Evolutionary conservation across 345 rosid genomes (phyloP).

Genomic region (Lepidium didymum): DNA sequence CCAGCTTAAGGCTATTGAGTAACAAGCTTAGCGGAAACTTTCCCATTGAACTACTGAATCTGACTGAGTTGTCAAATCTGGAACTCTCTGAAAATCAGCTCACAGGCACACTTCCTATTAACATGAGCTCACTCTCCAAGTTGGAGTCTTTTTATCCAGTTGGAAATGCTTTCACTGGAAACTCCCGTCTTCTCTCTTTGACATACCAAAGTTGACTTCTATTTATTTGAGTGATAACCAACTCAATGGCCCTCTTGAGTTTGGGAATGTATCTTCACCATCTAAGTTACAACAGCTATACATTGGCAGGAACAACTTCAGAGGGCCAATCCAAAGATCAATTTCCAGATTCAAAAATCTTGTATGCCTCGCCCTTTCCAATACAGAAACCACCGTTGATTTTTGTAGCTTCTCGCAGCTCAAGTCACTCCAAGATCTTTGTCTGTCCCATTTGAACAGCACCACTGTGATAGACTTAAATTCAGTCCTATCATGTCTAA

Average conservation of each 20-base stretch:
- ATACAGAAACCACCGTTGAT: background rate
- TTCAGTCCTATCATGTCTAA: background rate
- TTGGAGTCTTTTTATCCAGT: background rate
- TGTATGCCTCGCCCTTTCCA: background rate
- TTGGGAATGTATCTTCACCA: background rate
- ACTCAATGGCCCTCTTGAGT: background rate
- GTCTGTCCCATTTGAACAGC: background rate
- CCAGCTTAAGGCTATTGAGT: background rate
- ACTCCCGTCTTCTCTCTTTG: background rate
- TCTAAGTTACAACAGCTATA: background rate
- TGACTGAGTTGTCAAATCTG: background rate
- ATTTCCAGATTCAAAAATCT: background rate
- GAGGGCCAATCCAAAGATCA: constrained; percentile 12
- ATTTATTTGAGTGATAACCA: background rate
- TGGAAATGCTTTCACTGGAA: background rate
- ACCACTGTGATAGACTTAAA: background rate
- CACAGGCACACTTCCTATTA: background rate
- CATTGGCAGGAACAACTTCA: constrained; percentile 2
- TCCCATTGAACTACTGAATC: background rate
- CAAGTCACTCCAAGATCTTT: background rate
- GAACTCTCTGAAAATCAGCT: background rate
- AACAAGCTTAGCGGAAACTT: background rate
- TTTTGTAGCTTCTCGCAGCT: constrained; percentile 3
- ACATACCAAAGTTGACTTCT: background rate
- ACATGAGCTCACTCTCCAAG: background rate